Conservation (phyloP, 164 flowering plant genomes). For the Vitis rotundifolia region DNA sequence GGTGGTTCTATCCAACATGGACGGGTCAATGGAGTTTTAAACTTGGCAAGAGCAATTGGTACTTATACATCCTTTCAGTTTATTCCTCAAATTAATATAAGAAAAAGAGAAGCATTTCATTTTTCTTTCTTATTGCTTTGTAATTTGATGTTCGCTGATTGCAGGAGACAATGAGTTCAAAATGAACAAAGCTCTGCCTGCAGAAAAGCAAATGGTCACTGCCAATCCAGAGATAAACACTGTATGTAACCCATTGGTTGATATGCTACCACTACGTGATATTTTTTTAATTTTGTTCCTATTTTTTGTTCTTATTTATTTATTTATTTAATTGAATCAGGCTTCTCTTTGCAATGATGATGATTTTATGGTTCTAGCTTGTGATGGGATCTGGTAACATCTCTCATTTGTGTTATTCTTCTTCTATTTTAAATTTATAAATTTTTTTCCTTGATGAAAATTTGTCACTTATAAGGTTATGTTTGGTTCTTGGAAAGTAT, state of each 20-base stretch:
- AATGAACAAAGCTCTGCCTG: slow-evolving; percentile 81
- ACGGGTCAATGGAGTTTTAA: slow-evolving; percentile 92
- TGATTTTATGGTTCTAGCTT: slow-evolving; percentile 89
- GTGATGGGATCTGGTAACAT: slow-evolving; percentile 93
- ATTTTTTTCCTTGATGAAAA: background rate
- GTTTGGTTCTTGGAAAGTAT: too few relatives aligned
- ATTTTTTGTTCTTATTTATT: background rate
- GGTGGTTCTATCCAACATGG: slow-evolving; percentile 96
- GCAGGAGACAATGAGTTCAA: slow-evolving; percentile 96
- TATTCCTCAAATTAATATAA: background rate
- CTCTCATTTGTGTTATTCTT: background rate
- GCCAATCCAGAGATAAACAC: slow-evolving; percentile 84
- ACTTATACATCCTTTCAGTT: slow-evolving; percentile 6
- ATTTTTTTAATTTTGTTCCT: background rate
- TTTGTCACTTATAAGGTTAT: too few relatives aligned
- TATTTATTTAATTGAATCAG: slow-evolving; percentile 26
- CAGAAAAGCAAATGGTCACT: slow-evolving; percentile 85
- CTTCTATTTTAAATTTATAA: background rate
- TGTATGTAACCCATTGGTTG: slow-evolving; percentile 36
- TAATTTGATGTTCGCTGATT: slow-evolving; percentile 9
- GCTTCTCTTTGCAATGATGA: slow-evolving; percentile 90
- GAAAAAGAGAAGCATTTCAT: background rate
- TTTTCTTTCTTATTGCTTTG: background rate
- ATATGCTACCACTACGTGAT: too few relatives aligned
- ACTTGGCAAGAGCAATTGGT: slow-evolving; percentile 97